Evolutionary conservation across 2,329 filamentous ascomycete species (phyloP), one percentile per base, ranked within the genome.

Genomic region (Pestalotiopsis sp.): DNA sequence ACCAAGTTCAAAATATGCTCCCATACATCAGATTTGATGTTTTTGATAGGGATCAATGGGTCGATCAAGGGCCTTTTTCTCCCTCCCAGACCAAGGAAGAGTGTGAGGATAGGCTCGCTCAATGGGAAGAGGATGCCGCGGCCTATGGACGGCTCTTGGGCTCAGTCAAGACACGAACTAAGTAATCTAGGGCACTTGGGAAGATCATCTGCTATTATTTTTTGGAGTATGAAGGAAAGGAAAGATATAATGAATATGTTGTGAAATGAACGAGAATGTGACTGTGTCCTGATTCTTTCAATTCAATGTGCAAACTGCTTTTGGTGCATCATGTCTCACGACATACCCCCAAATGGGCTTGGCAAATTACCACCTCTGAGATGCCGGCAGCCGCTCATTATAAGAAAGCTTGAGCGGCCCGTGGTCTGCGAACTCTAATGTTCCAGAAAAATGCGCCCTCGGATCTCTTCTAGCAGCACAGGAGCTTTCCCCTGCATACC

Each of bases 1-100:
- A 39, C 25, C 14, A 25, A 31, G 14, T 31, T n/a, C 4, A 59
- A 25, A 12, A 66, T 14, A 59, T 68, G 9, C 13, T 68, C 4
- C 63, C 56, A n/a, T 68, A 68, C 41, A 27, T 68, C 4, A 57
- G 66, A 25, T 68, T 63, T 31, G 49, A 68, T 7, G 66, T 68
- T 17, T 25, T 66, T 4, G 57, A 45, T 56, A 63, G 63, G 1
- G 38, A 41, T 14, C 27, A 56, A 4, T 68, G 56, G 57, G 57
- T 68, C 13, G 56, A 68, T 2, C 39, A 66, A 20, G n/a, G 17
- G 9, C 31, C 41, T 3, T 17, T 66, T 12, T n/a, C 23, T 6
- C 41, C 45, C 13, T 66, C 56, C 45, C n/a, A 36, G 3, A 17
- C 27, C 41, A 13, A 56, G 45, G 36, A 25, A 3, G 63, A 36